These are phyloP conservation scores for Vaccinium darrowii DNA, from an alignment of 148 eudicot species.

Conservation along the genomic window DNA sequence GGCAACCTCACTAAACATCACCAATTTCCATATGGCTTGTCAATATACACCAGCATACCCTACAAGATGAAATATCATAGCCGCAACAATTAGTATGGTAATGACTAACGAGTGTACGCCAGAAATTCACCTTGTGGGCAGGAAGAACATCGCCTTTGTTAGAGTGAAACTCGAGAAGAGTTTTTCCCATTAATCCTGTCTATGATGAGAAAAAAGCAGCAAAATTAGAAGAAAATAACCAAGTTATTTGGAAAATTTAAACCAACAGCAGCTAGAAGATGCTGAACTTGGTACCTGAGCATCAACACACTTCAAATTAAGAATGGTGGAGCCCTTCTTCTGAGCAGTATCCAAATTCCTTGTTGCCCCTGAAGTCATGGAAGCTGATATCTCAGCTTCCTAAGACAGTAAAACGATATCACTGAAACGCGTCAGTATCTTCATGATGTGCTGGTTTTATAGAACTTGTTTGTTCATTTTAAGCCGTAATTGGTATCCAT, in stretches of 20 bases:
- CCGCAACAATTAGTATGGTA: neutral
- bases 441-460: neutral
- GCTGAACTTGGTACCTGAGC: slow-evolving; percentile 50
- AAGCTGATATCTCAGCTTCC: slow-evolving; percentile 92
- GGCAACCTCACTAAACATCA: slow-evolving; percentile 3
- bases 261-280: neutral
- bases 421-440: slow-evolving; percentile 10
- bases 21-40: neutral
- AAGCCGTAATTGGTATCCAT: neutral
- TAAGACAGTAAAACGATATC: slow-evolving; percentile 27
- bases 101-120: neutral
- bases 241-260: neutral
- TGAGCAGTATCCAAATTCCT: slow-evolving; percentile 79
- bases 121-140: slow-evolving; percentile 70
- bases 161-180: slow-evolving; percentile 86
- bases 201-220: slow-evolving; percentile 15
- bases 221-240: slow-evolving; percentile 3
- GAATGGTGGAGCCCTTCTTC: slow-evolving; percentile 81
- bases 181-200: slow-evolving; percentile 94
- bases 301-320: slow-evolving; percentile 92
- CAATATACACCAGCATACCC: neutral
- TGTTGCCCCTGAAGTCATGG: slow-evolving; percentile 59
- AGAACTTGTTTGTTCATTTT: neutral
- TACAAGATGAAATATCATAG: neutral
- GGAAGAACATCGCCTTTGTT: slow-evolving; percentile 96